Conservation (phyloP, 768 basidiomycete genomes). For the Boletellus ananiceps region DNA sequence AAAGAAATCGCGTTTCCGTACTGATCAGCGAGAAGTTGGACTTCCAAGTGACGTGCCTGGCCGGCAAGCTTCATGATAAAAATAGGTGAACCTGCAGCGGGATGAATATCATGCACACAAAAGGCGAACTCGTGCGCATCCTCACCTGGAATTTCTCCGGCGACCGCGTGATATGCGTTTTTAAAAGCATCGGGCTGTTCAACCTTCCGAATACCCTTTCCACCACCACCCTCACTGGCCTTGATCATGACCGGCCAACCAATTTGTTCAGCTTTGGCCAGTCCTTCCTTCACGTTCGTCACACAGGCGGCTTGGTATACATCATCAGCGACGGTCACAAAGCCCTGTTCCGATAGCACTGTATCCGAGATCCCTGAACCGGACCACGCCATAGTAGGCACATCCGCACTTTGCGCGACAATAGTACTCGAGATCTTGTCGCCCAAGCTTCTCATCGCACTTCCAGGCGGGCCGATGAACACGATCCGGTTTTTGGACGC, state of each 20-base stretch:
- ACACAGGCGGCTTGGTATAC: slow-evolving; percentile 90
- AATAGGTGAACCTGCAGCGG: slow-evolving; percentile 78
- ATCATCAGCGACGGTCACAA: slow-evolving; percentile 89
- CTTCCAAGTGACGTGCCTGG: slow-evolving; percentile 94
- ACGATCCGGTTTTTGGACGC: slow-evolving; percentile 94
- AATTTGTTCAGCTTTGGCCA: slow-evolving; percentile 78
- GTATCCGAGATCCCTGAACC: slow-evolving; percentile 93
- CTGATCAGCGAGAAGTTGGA: slow-evolving; percentile 97
- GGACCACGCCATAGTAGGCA: slow-evolving; percentile 99
- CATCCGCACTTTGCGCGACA: slow-evolving; percentile 93
- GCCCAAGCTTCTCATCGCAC: slow-evolving; percentile 97
- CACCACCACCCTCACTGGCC: slow-evolving; percentile 97
- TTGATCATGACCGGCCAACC: slow-evolving; percentile 99
- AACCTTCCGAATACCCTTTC: slow-evolving; percentile 97
- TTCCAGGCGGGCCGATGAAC: slow-evolving; percentile 98
- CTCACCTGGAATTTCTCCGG: slow-evolving; percentile 93
- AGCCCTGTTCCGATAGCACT: slow-evolving; percentile 75
- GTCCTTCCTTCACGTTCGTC: slow-evolving; percentile 79
- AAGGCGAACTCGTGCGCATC: slow-evolving; percentile 3
- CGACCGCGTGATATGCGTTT: slow-evolving; percentile 90
- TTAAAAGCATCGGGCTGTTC: slow-evolving; percentile 83
- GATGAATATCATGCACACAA: slow-evolving; percentile 6
- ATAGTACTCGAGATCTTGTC: slow-evolving; percentile 99
- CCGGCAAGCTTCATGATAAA: slow-evolving; percentile 99
- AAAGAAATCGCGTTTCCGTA: slow-evolving; percentile 99